These are phyloP conservation scores for Monsonia emarginata DNA, from an alignment of 441 rosid genomes.

Conservation along the genomic window DNA sequence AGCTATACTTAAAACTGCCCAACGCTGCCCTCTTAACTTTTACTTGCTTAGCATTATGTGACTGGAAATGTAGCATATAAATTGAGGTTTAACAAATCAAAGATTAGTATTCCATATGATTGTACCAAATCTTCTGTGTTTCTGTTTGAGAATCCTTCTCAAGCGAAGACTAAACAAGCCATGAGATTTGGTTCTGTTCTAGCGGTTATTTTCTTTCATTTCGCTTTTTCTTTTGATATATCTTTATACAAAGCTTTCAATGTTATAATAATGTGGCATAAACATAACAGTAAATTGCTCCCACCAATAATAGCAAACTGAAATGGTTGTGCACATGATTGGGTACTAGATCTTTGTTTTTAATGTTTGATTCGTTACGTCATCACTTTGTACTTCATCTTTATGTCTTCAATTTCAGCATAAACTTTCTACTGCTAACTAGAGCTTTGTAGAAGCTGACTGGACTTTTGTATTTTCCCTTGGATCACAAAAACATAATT, in stretches of 20 bases:
- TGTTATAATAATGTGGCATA: too few species aligned
- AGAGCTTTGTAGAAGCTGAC: neutral
- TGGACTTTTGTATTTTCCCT: neutral
- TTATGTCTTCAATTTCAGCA: neutral
- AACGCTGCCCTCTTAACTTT: too few species aligned
- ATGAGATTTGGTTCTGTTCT: too few species aligned
- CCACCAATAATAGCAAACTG: neutral
- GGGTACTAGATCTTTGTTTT: neutral
- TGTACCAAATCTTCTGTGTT: too few species aligned
- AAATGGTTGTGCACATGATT: neutral
- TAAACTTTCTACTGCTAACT: neutral
- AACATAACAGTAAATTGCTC: neutral
- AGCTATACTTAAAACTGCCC: too few species aligned
- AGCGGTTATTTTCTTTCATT: too few species aligned
- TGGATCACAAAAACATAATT: too few species aligned
- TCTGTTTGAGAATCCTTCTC: too few species aligned
- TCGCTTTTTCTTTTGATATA: neutral
- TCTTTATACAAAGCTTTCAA: neutral
- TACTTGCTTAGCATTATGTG: too few species aligned
- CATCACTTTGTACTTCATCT: neutral
- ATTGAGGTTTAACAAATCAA: too few species aligned
- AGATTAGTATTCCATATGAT: too few species aligned
- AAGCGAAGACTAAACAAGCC: slow-evolving; percentile 72
- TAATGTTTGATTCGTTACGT: neutral
- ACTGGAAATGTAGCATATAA: too few species aligned